Evolutionary conservation across 768 basidiomycete genomes (phyloP), one percentile per base, ranked within the genome.

Genomic region (Termitomyces sp.): DNA sequence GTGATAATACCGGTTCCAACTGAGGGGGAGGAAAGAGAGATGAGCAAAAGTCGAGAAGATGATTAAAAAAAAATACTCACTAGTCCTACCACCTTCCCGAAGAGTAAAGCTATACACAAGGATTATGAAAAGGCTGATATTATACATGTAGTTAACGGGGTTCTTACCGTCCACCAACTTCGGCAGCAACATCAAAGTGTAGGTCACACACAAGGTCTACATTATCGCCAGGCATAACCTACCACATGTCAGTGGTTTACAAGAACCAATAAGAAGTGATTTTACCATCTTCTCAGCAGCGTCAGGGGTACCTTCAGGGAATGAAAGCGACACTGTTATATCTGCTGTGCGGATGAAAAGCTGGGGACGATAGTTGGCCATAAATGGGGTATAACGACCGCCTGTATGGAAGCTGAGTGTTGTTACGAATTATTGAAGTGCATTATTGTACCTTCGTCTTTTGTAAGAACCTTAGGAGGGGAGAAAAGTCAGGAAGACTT

Each of bases 171-270:
- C 88, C 86, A 52, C 96, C 94, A 61, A 85, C 81, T 73, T 98
- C 96, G 42, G 90, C 82, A 23, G 94, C 94, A 60, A 97, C 87
- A 67, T 95, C 92, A 65, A 87, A 85, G 25, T 87, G 81, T 37
- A 98, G 82, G 27, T 82, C 77, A 69, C 91, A 92, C 54, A 92
- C 79, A 79, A 98, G 87, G 74, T 97, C 95, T 53, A 98, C 87
- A 66, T 96, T 96, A 77, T 98, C 96, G 59, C 96, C 96, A 48
- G 96, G 96, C 92, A 97, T 95, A 63, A 98, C 86, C 86, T 90
- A 64, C 44, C 9, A 5, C 59, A 49, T 51, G 8, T 40, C 3
- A 32, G 34, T 29, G 25, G 46, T 53, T 53, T 46, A 59, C 19
- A 11, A 31, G 46, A 32, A 19, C 8, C 43, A 14, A 16, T 1